Conservation (phyloP, 2,329 filamentous ascomycete genomes). For the Fusarium pilosicola region DNA sequence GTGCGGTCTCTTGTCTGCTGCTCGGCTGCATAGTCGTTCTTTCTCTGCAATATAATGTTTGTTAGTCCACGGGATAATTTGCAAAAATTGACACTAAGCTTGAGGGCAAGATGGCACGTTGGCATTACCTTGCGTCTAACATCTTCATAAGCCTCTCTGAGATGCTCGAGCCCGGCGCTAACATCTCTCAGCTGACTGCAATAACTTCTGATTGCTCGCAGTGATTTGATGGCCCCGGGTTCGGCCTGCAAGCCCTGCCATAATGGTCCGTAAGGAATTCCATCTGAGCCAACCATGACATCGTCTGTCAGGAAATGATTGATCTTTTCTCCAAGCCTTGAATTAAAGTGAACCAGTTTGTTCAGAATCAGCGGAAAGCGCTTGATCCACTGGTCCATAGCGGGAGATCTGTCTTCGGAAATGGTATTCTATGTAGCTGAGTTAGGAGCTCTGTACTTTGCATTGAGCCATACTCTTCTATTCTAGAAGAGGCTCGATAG, state of each 20-base stretch:
- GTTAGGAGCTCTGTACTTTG: no score
- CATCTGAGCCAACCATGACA: background rate
- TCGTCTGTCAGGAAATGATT: background rate
- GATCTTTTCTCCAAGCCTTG: accelerated
- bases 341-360: accelerated
- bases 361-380: accelerated
- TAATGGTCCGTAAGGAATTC: accelerated
- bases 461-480: no score
- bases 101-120: background rate
- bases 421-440: background rate
- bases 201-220: accelerated
- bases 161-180: background rate
- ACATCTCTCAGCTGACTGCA: background rate
- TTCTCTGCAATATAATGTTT: background rate
- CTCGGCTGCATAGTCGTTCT: background rate
- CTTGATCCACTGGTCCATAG: accelerated
- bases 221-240: accelerated
- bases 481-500: accelerated
- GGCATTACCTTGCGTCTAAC: background rate
- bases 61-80: background rate
- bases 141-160: accelerated
- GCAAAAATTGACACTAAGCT: no score
- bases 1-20: background rate
- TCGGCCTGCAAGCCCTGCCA: background rate
- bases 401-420: background rate